Conservation (phyloP, 73 alveolate genomes). For the Paramecium sonneborni region DNA sequence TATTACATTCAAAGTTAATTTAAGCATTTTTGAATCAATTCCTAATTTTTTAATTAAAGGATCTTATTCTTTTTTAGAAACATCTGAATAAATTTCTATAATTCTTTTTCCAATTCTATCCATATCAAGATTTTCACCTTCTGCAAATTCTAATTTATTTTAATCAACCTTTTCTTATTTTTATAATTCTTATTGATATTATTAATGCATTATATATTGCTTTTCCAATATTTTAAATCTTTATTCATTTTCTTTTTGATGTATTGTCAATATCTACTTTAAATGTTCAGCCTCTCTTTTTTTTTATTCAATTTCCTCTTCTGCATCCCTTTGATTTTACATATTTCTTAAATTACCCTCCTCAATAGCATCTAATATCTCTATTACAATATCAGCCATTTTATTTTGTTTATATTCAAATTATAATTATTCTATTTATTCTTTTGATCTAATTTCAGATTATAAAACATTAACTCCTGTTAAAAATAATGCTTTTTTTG, state of each 20-base stretch:
- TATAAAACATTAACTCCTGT: not conserved
- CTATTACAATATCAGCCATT: not conserved
- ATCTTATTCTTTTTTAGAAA: not conserved
- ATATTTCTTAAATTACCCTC: slow-evolving; percentile 20
- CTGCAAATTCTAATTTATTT: slow-evolving; percentile 19
- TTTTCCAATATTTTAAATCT: not conserved
- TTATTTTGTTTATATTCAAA: not conserved
- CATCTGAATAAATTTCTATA: not conserved
- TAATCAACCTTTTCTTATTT: slow-evolving; percentile 22
- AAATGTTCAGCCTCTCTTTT: not conserved
- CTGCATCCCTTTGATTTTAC: slow-evolving; percentile 24
- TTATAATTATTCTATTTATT: not conserved
- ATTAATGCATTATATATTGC: not conserved
- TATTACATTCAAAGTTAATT: not conserved
- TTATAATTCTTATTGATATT: not conserved
- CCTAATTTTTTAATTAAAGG: not conserved
- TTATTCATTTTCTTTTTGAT: slow-evolving; percentile 9
- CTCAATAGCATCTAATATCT: slow-evolving; percentile 29
- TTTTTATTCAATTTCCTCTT: slow-evolving; percentile 13
- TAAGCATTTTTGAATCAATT: not conserved
- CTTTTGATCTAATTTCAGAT: not conserved
- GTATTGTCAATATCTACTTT: not conserved
- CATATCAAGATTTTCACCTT: slow-evolving; percentile 20
- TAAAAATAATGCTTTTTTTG: not conserved
- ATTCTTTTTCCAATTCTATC: slow-evolving; percentile 13